Conservation (phyloP, 2,329 filamentous ascomycete species). For the Lasiodiplodia citricola region DNA sequence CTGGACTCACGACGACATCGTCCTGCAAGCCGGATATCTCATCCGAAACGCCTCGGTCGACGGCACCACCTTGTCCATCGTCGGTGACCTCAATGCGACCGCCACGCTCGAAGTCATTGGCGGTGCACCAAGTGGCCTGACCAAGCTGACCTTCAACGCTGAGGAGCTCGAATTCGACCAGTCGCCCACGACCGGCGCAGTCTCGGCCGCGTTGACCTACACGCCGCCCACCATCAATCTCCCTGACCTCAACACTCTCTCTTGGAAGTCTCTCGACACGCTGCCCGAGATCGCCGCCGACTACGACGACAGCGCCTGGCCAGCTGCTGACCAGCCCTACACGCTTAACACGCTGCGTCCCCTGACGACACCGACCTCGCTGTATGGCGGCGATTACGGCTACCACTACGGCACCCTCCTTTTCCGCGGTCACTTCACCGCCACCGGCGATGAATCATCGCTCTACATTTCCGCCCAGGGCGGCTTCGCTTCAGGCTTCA, state of each 20-base stretch:
- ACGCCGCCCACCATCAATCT: slow-evolving; percentile 57
- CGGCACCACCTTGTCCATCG: slow-evolving; percentile 64
- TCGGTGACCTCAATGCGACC: slow-evolving; percentile 75
- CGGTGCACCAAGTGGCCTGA: slow-evolving; percentile 57
- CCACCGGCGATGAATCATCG: slow-evolving; percentile 63
- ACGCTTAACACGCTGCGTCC: slow-evolving; percentile 65
- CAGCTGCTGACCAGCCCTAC: slow-evolving; percentile 59
- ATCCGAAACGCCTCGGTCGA: slow-evolving; percentile 64
- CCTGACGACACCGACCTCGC: slow-evolving; percentile 65
- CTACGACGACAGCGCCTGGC: slow-evolving; percentile 76
- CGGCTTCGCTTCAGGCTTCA: slow-evolving; percentile 69
- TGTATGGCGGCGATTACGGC: slow-evolving; percentile 76
- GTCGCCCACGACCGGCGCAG: slow-evolving; percentile 52
- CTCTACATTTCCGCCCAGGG: slow-evolving; percentile 68
- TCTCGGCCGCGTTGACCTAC: slow-evolving; percentile 60
- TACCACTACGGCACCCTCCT: slow-evolving; percentile 72
- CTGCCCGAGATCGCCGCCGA: slow-evolving; percentile 69
- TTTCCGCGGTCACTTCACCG: slow-evolving; percentile 72
- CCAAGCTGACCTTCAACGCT: slow-evolving; percentile 68
- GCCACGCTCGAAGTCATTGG: slow-evolving; percentile 72
- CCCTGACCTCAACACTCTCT: slow-evolving; percentile 62
- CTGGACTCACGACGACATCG: slow-evolving; percentile 49
- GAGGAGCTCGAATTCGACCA: slow-evolving; percentile 47
- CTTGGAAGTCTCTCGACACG: slow-evolving; percentile 73
- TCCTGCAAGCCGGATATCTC: slow-evolving; percentile 69